Evolutionary conservation across 108 stramenopile genomes (phyloP), one percentile per base, ranked within the genome.

Genomic region (Hondaea fermentalgiana): DNA sequence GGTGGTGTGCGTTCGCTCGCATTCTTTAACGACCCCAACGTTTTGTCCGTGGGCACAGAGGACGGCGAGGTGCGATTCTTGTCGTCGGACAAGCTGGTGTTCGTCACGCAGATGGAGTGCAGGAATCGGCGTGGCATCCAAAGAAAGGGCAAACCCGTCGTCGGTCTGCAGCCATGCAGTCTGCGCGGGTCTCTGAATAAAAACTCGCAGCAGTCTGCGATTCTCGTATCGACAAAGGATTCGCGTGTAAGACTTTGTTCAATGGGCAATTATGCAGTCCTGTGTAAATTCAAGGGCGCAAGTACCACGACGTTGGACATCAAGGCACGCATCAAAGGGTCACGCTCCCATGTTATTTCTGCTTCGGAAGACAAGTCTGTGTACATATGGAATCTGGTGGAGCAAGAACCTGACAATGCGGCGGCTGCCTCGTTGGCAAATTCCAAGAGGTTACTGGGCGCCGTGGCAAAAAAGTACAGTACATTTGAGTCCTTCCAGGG

Each of bases 211-310:
- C 76, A 53, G 25, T 43, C 44, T 12, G 49, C 51, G 14, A 47
- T 83, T 23, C 76, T 83, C 51, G 76, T 83, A 16, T 53, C 76
- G 51, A 83, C 76, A 35, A 55, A 83, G 45, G 76, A 83, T 45
- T 83, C 76, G 45, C 19, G 76, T 43, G 10, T 83, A 12, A 12
- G 76, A 23, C 51, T 83, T 12, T 83, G 76, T 23, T 83, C 76
- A 12, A 83, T 83, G 76, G 76, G 49, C 45, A 21, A 43, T 12
- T 83, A 53, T 23, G 45, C 51, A 6, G 44, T 43, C 23, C 25
- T 83, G 10, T 83, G 51, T 45, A 83, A 83, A 83, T 83, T 83
- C 76, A 83, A 83, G 76, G 76, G 76, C 51, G 76, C 76, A 1
- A 53, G 45, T 12, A 55, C 6, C 10, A 83, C 19, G 19, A 23